Evolutionary conservation across 768 basidiomycete species (phyloP), one percentile per base, ranked within the genome.

Genomic region (Amanita polypyramis): DNA sequence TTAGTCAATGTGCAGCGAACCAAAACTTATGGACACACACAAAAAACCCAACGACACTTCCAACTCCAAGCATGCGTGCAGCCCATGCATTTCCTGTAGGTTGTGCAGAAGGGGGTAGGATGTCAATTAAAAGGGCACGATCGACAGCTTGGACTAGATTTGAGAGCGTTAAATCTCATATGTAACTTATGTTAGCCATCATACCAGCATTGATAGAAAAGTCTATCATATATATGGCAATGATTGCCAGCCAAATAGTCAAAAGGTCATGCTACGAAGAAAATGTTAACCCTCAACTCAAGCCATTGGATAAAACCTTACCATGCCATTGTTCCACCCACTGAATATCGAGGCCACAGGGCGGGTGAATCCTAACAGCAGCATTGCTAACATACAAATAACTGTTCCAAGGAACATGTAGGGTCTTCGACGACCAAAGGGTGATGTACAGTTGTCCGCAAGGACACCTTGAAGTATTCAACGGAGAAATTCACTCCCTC

Each of bases 51-150:
- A 80, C 68, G 0, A 95, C 82, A 47, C 86, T 81, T 9, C 94
- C 94, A 21, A 93, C 57, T 1, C 88, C 89, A 38, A 86, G 67
- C 90, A 96, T 94, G n/a, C 85, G 70, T 0, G 88, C 90, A 0
- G 91, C 94, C 94, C 94, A 98, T 0, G 94, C 94, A 59, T 94
- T 96, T 0, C 87, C 93, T 7, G 75, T 69, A 5, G 92, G 80
- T 61, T 98, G 94, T 20, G 78, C 70, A 1, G 74, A 60, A 0
- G 85, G 67, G 0, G 91, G 83, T 3, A 95, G 63, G 0, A 76
- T 85, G 59, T 98, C 94, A 0, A 98, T 89, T 6, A 97, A 69
- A 8, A 96, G 74, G 0, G 93, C 89, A 41, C 94, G 85, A 61
- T 96, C 91, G 15, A 91, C 79, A 0, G 92, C 89, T 70, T 86